Evolutionary conservation across 176 grass and related monocot species (phyloP).

Genomic region (Musa itinerans): DNA sequence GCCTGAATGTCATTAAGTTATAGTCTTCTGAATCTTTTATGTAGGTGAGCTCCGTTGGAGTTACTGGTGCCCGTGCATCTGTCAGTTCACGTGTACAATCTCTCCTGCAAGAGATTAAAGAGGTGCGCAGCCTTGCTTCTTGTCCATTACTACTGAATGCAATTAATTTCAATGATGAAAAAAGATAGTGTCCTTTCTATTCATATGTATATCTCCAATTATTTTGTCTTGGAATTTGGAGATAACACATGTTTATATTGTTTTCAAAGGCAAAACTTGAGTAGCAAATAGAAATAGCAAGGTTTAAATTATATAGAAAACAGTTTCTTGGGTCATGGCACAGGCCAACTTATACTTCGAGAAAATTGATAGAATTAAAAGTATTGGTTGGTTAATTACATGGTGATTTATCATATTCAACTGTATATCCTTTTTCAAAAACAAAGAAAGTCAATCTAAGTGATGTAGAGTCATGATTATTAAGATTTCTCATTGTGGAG

Average conservation of each 20-base stretch:
- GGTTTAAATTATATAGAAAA: too few species aligned
- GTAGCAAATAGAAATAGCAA: too few species aligned
- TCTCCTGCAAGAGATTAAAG: conserved; percentile 89
- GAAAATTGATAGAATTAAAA: too few species aligned
- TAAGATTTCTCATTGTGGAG: too few species aligned
- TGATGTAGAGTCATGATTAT: too few species aligned
- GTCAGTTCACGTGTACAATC: conserved; percentile 68
- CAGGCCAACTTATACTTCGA: too few species aligned
- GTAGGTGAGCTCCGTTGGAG: conserved; percentile 90
- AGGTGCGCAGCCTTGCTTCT: conserved; percentile 33
- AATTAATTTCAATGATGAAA: background rate
- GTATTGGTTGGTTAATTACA: too few species aligned
- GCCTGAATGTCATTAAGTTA: background rate
- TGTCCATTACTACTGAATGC: background rate
- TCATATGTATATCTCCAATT: background rate
- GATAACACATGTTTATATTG: background rate
- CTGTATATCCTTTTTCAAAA: background rate
- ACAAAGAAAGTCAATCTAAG: background rate
- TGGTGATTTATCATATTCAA: too few species aligned
- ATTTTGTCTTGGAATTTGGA: background rate
- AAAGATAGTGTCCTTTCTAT: background rate
- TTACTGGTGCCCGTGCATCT: conserved; percentile 66
- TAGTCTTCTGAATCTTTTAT: conserved; percentile 8
- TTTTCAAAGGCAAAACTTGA: too few species aligned
- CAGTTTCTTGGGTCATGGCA: too few species aligned